A percentile compares a stretch with the other conserved stretches of the same genome.
Conservation (phyloP, 345 rosid genomes). For the Eucalyptus marginata region DNA sequence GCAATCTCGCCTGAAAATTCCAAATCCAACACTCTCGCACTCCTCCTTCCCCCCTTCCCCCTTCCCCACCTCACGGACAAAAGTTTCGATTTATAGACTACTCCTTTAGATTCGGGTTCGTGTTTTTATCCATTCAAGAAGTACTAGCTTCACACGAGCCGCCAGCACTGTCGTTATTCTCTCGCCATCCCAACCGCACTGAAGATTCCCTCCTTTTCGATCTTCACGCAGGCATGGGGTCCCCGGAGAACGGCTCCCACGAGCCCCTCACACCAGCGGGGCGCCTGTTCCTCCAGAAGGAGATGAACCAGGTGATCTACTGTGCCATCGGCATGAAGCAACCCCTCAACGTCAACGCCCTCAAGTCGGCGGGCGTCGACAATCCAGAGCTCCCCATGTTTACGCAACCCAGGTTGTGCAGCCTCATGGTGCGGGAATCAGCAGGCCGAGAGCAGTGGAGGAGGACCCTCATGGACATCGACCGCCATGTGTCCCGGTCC, state of each 20-base stretch:
- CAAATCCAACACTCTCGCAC: background rate
- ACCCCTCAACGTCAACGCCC: conserved; percentile 4
- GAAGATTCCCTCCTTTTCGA: background rate
- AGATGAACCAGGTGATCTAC: conserved; percentile 32
- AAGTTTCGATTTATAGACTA: background rate
- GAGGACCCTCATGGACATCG: conserved; percentile 24
- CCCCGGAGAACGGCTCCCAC: background rate
- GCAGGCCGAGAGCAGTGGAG: conserved; percentile 37
- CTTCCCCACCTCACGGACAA: background rate
- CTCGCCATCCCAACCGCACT: background rate
- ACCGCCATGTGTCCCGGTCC: conserved; percentile 17
- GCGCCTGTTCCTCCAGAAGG: conserved; percentile 36
- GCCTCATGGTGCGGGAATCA: conserved; percentile 31
- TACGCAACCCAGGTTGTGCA: conserved; percentile 42
- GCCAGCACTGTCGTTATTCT: too few relatives aligned
- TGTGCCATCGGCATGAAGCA: conserved; percentile 15
- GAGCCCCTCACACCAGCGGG: conserved; percentile 49
- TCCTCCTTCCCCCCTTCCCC: background rate
- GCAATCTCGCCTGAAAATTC: background rate
- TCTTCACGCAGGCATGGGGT: background rate
- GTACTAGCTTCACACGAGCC: background rate
- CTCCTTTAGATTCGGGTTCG: background rate
- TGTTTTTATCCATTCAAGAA: background rate
- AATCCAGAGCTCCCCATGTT: conserved; percentile 16
- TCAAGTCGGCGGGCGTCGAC: background rate